Base-by-base conservation (phyloP, 2,329 filamentous ascomycete species). In the Alternaria longipes region DNA sequence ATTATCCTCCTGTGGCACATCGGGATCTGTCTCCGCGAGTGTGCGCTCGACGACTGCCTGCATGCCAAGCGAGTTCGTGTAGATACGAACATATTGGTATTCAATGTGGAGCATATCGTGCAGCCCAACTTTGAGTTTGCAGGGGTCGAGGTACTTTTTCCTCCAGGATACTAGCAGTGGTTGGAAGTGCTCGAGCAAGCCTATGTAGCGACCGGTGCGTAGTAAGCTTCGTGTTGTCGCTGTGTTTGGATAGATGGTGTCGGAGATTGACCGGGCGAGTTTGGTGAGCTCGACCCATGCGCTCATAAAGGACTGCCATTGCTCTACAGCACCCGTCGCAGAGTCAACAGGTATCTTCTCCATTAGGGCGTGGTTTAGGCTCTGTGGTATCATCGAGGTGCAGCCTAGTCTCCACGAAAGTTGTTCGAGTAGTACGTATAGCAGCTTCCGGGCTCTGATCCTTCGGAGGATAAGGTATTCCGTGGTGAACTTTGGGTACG, bases 21-120 rank as follows among this genome's bases (percentile, higher is more conserved):
- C 74, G 5, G 74, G 73, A 62, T 79, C 76, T 22, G 74, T 73
- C 53, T 79, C 76, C 7, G 75, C 74, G n/a, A 84, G 74, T 1
- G 81, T 82, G n/a, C 84, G 82, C 60, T 87, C 85, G 3, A 86
- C 84, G 3, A 87, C 82, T 3, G 85, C 85, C 70, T 87, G 85
- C 74, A 87, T 84, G 3, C 84, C 84, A 6, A 87, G 79, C 0
- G 80, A 81, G 47, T 83, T 83, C 40, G 79, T 80, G 54, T 81
- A 82, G 16, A 81, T 78, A 2, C 79, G 70, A 2, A 81, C 75
- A 49, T 81, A 81, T 32, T 82, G 78, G 47, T 81, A 87, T 60
- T 87, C 85, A 16, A 87, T 85, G 14, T 82, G 82, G 0, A 87
- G 76, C 62, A 84, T 82, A 42, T 84, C 82, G 53, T 81, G 82